Evolutionary conservation across 306 rosid genomes (phyloP), one percentile per base, ranked within the genome.

Genomic region (Urtica urens): DNA sequence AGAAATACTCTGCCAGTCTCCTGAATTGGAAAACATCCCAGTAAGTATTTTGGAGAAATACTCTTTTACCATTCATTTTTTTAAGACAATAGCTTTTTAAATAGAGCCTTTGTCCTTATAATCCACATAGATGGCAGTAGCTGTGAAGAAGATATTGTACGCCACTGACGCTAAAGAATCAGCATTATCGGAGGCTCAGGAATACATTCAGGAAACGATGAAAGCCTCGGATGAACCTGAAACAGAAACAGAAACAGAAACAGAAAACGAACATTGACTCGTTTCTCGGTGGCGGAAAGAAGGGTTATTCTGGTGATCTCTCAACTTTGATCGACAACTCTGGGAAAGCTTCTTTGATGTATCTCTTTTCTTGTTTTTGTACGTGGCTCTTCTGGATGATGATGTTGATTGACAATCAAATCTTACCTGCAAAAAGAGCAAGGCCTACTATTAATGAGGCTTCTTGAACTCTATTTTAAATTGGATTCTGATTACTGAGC

Each of bases 81-180:
- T 9, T 15, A 15, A 40, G 19, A 6, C 23, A 2, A 7, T 40
- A 10, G 40, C n/a, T 35, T n/a, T n/a, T n/a, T 13, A 3, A 28
- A 4, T 4, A 4, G 33, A 28, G 10, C 33, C 41, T 37, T 10
- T 27, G 26, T 23, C 13, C 22, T 11, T 22, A 28, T 23, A 53
- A 63, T 46, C 39, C 38, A 16, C 65, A 72, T 87, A 90, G 99
- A 67, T 92, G 72, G 64, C 92, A 26, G 64, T 76, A 31, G 99
- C 94, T 62, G 53, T 92, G 37, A 85, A 77, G 78, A 85, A 79
- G 86, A 82, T 92, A 55, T 27, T 92, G 58, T 92, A 92, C 65
- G 96, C 96, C 13, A 85, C 83, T 29, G 99, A 92, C 57, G 87
- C 84, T 16, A 77, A 77, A 53, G 94, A 78, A 68, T 92, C 95